phyloP scores from a whole-genome alignment of 2,329 filamentous ascomycete genomes.

The Phyllosticta citrichinensis region DNA sequence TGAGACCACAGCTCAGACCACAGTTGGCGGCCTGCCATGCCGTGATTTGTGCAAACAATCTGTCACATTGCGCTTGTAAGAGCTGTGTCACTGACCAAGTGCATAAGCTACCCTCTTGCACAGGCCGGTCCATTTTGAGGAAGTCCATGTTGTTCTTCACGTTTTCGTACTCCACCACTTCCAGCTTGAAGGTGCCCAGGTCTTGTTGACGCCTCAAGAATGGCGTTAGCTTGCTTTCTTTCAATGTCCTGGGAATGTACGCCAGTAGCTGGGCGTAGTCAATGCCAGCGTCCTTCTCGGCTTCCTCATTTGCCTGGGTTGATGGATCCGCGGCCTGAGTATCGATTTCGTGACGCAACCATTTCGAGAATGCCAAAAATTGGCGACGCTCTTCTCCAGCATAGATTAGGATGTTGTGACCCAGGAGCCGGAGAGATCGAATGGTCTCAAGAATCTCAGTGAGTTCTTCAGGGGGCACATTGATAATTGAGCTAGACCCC shows the following conservation, averaged over 20 bases:
- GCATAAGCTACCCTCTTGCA: conserved; percentile 25
- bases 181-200: conserved; percentile 11
- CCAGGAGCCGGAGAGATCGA: conserved; percentile 63
- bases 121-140: conserved; percentile 36
- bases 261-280: conserved; percentile 62
- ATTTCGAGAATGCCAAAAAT: conserved; percentile 69
- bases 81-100: conserved; percentile 29
- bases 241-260: conserved; percentile 66
- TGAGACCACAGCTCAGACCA: conserved; percentile 58
- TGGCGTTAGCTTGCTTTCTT: conserved; percentile 52
- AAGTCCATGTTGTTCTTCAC: conserved; percentile 23
- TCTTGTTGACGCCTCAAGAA: conserved; percentile 43
- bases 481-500: conserved; percentile 51
- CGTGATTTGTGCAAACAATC: conserved; percentile 29
- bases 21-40: conserved; percentile 40
- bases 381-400: conserved; percentile 68
- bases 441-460: conserved; percentile 52
- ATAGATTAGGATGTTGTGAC: conserved; percentile 60
- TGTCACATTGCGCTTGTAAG: conserved; percentile 24
- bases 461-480: conserved; percentile 36
- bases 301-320: conserved; percentile 55
- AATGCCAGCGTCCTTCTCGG: conserved; percentile 67
- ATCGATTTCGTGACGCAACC: conserved; percentile 78
- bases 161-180: conserved; percentile 18
- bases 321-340: conserved; percentile 56